phyloP scores from a whole-genome alignment of 257 asterid species.

The Prunella vulgaris region DNA sequence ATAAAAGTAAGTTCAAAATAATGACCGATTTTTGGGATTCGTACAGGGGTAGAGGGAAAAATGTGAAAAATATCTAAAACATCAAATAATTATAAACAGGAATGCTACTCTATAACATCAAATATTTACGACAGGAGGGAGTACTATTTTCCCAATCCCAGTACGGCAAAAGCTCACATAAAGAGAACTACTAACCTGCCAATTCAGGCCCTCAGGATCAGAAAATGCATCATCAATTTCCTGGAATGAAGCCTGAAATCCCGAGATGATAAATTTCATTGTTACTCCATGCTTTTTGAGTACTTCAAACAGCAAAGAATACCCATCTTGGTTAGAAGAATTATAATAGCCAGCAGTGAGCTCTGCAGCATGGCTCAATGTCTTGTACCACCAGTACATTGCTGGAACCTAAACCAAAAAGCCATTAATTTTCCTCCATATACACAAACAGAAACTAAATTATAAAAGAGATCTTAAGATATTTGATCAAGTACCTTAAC shows the following conservation, averaged over 20 bases:
- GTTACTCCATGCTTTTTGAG: constrained; percentile 49
- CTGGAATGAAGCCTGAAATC: constrained; percentile 34
- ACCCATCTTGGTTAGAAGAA: constrained; percentile 61
- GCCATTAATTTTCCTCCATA: constrained; percentile 9
- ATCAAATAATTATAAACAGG: background rate
- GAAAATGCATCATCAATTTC: constrained; percentile 47
- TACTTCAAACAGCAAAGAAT: constrained; percentile 45
- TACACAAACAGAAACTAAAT: background rate
- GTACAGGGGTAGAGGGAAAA: too few species aligned
- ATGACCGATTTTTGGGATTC: too few species aligned
- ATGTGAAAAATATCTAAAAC: too few species aligned
- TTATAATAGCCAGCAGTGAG: constrained; percentile 71
- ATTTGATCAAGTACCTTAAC: constrained; percentile 45
- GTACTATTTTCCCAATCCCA: background rate
- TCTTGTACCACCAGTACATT: constrained; percentile 72
- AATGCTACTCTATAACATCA: too few species aligned
- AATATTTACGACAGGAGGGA: too few species aligned
- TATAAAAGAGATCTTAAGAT: background rate
- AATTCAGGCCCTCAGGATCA: constrained; percentile 56
- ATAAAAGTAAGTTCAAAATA: too few species aligned
- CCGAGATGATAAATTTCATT: constrained; percentile 42
- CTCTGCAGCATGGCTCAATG: constrained; percentile 74
- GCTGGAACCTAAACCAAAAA: constrained; percentile 51
- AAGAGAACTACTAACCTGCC: constrained; percentile 53
- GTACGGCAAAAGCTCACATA: background rate